phyloP scores from a whole-genome alignment of 2,329 filamentous ascomycete genomes.

The Fusarium abutilonis region DNA sequence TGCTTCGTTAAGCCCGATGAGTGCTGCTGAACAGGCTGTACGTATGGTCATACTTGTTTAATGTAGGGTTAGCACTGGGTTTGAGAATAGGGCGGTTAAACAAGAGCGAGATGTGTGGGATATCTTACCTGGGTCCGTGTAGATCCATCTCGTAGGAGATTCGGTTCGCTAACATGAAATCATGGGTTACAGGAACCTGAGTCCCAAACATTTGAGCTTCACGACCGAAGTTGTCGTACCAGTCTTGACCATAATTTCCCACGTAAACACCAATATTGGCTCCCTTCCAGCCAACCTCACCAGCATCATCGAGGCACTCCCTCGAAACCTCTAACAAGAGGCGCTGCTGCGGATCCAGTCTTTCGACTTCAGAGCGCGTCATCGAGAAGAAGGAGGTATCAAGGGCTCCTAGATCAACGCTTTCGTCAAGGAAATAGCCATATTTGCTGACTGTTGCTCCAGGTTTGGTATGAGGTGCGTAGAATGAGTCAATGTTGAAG shows the following conservation, averaged over 20 bases:
- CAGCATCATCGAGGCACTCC: constrained; percentile 51
- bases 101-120: too few relatives aligned
- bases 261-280: constrained; percentile 47
- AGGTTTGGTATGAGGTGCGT: too few relatives aligned
- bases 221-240: too few relatives aligned
- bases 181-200: neutral
- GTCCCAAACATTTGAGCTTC: too few relatives aligned
- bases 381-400: constrained; percentile 47
- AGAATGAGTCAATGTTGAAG: too few relatives aligned
- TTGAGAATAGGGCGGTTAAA: neutral
- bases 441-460: constrained; percentile 3
- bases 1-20: constrained; percentile 49
- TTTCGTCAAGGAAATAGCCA: constrained; percentile 48
- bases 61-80: neutral
- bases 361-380: constrained; percentile 44
- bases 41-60: constrained; percentile 46
- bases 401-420: constrained; percentile 39
- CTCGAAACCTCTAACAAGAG: constrained; percentile 50
- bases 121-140: constrained; percentile 55
- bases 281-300: constrained; percentile 31
- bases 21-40: constrained; percentile 50
- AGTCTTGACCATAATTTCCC: constrained; percentile 49
- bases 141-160: constrained; percentile 54
- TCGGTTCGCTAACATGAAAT: constrained; percentile 47
- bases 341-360: constrained; percentile 52